These are phyloP conservation scores for Juncus inflexus DNA, from an alignment of 176 grass and related monocot genomes.

Conservation along the genomic window DNA sequence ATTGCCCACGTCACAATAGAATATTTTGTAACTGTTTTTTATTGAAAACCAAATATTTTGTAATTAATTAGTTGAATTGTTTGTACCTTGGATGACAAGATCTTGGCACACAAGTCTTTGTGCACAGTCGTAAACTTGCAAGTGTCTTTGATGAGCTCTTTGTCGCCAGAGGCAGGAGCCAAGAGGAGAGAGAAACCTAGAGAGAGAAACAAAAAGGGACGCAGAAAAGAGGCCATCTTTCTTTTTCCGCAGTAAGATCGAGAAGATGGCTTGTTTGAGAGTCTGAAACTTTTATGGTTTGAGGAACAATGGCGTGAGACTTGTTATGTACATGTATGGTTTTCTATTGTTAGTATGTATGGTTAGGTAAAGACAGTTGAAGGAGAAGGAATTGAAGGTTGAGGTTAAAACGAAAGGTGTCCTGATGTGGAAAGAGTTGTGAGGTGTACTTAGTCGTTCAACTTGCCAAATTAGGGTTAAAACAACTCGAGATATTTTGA, in stretches of 20 bases:
- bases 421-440: slow-evolving; percentile 3
- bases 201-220: slow-evolving; percentile 16
- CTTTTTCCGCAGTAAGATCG: slow-evolving; percentile 7
- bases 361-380: slow-evolving; percentile 10
- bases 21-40: too few species aligned
- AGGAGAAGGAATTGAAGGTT: slow-evolving; percentile 2
- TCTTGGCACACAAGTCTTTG: slow-evolving; percentile 43
- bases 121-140: slow-evolving; percentile 50
- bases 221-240: slow-evolving; percentile 9
- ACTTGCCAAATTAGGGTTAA: slow-evolving; percentile 10
- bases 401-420: slow-evolving; percentile 2
- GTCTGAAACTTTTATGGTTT: slow-evolving; percentile 1
- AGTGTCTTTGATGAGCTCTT: slow-evolving; percentile 31
- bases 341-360: slow-evolving; percentile 22
- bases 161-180: slow-evolving; percentile 2
- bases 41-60: too few species aligned
- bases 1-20: too few species aligned
- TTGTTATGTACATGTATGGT: slow-evolving; percentile 13
- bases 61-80: background rate
- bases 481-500: background rate
- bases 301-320: background rate
- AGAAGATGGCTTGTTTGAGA: slow-evolving; percentile 16
- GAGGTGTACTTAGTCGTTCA: slow-evolving; percentile 2
- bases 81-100: slow-evolving; percentile 37
- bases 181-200: slow-evolving; percentile 41